phyloP scores from a whole-genome alignment of 805 yeast species.

The Ogataea pilisensis region DNA sequence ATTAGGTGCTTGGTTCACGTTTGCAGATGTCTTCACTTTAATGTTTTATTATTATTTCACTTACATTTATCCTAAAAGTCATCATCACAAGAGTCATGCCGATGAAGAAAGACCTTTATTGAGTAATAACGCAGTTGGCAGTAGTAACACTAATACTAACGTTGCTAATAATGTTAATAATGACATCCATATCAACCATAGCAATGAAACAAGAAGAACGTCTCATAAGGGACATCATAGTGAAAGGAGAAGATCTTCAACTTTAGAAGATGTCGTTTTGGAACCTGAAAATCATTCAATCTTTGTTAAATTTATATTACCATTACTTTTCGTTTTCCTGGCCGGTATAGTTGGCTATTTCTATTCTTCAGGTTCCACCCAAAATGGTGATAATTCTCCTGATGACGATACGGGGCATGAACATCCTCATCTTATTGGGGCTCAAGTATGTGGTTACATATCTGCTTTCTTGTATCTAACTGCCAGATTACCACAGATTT shows the following conservation, averaged over 20 bases:
- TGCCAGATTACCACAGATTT: slow-evolving; percentile 78
- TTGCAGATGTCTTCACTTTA: slow-evolving; percentile 61
- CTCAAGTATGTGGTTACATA: slow-evolving; percentile 66
- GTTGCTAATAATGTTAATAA: no score
- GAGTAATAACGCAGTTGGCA: no score
- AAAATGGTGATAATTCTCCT: slow-evolving; percentile 21
- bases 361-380: slow-evolving; percentile 34
- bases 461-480: slow-evolving; percentile 67
- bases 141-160: no score
- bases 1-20: slow-evolving; percentile 72
- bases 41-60: slow-evolving; percentile 63
- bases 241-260: slow-evolving; percentile 40
- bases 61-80: slow-evolving; percentile 38
- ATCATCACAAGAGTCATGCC: slow-evolving; percentile 15
- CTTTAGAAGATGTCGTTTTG: slow-evolving; percentile 47
- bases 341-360: slow-evolving; percentile 63
- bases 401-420: slow-evolving; percentile 15
- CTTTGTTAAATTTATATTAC: slow-evolving; percentile 50
- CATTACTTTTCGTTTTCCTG: slow-evolving; percentile 54
- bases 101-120: slow-evolving; percentile 34
- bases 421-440: slow-evolving; percentile 41
- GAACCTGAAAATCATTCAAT: slow-evolving; percentile 45
- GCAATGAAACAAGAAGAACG: slow-evolving; percentile 14
- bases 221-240: slow-evolving; percentile 13
- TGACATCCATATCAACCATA: no score